Evolutionary conservation across 768 basidiomycete species (phyloP).

Genomic region (Podaxis carcinomalis): DNA sequence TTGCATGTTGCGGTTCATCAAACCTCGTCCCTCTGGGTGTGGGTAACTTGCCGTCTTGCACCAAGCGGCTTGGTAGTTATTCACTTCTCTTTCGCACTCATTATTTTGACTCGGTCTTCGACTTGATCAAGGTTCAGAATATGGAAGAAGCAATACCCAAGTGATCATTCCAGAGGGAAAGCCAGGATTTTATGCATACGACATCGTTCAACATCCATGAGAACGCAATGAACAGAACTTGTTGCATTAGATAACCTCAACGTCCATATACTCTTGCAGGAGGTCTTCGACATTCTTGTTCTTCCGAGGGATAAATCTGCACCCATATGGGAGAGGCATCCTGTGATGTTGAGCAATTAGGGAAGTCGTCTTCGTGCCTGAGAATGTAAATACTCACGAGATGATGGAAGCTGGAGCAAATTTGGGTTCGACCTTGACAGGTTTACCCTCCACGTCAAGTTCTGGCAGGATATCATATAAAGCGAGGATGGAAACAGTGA

Average conservation of each 20-base stretch:
- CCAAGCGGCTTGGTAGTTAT: too few species aligned
- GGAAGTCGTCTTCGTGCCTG: background rate
- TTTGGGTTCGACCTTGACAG: constrained; percentile 1
- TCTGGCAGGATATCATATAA: constrained; percentile 15
- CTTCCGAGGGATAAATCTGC: background rate
- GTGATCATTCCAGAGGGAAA: too few species aligned
- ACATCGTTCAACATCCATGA: too few species aligned
- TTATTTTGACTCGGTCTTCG: too few species aligned
- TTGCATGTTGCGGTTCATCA: too few species aligned
- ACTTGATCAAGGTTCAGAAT: too few species aligned
- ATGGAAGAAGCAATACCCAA: too few species aligned
- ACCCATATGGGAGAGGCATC: background rate
- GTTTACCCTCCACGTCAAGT: constrained; percentile 2
- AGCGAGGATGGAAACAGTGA: constrained; percentile 13
- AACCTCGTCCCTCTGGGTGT: too few species aligned
- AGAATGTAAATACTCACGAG: constrained; percentile 1
- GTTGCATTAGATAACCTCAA: background rate
- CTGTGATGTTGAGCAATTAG: background rate
- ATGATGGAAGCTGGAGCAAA: background rate
- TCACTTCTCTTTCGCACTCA: too few species aligned
- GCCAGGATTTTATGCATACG: too few species aligned
- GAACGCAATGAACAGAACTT: background rate
- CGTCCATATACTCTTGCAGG: background rate
- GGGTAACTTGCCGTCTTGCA: too few species aligned
- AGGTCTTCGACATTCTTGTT: background rate